Percentiles rank a stretch among this genome's conserved stretches.
These are phyloP conservation scores for Pythium aphanidermatum DNA, from an alignment of 352 stramenopile species.

Conservation along the genomic window DNA sequence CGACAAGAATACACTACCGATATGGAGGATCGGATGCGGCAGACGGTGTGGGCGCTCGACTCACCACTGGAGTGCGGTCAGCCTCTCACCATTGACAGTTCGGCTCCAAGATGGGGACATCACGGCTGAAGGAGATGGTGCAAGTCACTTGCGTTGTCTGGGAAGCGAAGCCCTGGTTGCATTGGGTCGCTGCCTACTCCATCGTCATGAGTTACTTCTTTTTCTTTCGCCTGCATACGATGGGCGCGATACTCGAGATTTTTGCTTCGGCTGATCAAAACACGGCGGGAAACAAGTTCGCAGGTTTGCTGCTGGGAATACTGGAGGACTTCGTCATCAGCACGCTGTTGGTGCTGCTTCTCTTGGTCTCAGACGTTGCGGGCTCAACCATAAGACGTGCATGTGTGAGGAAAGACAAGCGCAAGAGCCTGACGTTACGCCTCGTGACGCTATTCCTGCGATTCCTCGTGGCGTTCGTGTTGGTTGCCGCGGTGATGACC, in stretches of 20 bases:
- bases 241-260: conserved; percentile 3
- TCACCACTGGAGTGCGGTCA: too few species aligned
- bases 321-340: conserved; percentile 7
- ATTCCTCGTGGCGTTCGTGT: conserved; percentile 24
- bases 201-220: conserved; percentile 13
- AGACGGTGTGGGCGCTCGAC: too few species aligned
- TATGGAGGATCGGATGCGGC: too few species aligned
- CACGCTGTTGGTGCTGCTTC: not conserved
- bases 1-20: too few species aligned
- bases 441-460: conserved; percentile 1
- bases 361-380: not conserved
- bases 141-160: too few species aligned
- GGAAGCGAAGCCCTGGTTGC: conserved; percentile 6
- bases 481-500: conserved; percentile 21
- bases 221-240: conserved; percentile 4
- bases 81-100: too few species aligned
- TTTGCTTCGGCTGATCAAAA: conserved; percentile 1
- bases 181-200: conserved; percentile 6
- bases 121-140: too few species aligned
- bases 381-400: too few species aligned
- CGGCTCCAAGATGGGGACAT: too few species aligned
- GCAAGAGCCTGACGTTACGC: not conserved
- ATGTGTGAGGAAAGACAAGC: too few species aligned
- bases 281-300: not conserved
- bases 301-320: not conserved